Conservation (phyloP, 1,139 yeast genomes). For the Hyphopichia buzzinii region DNA sequence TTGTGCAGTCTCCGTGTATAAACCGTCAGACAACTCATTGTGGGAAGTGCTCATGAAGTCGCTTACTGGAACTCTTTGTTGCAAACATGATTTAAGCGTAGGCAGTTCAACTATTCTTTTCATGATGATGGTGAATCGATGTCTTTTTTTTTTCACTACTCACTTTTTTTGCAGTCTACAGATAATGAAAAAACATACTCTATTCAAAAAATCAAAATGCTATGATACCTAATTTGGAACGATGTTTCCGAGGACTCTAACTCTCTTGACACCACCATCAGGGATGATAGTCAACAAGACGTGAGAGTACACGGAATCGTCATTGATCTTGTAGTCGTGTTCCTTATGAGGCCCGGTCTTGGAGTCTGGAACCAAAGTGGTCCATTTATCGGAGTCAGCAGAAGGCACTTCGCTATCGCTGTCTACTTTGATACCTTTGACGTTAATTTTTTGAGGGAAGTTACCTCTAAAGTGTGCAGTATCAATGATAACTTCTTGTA, state of each 20-base stretch:
- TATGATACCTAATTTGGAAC: conserved; percentile 6
- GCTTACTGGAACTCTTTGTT: conserved; percentile 16
- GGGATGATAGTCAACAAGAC: conserved; percentile 83
- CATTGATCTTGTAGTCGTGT: conserved; percentile 50
- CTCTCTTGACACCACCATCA: conserved; percentile 92
- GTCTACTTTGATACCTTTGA: conserved; percentile 52
- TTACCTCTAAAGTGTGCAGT: conserved; percentile 94
- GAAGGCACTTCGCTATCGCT: conserved; percentile 35
- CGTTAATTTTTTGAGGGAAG: conserved; percentile 74
- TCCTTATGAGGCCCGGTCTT: conserved; percentile 81
- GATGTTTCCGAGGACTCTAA: conserved; percentile 73
- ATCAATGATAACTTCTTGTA: conserved; percentile 67
- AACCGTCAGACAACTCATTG: conserved; percentile 4
- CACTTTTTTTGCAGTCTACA: neutral
- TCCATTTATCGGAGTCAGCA: conserved; percentile 54
- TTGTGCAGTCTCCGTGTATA: conserved; percentile 13
- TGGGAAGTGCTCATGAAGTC: conserved; percentile 11
- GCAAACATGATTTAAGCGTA: conserved; percentile 8
- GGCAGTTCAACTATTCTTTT: neutral
- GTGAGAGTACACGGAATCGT: conserved; percentile 47
- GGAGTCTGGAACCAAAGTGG: conserved; percentile 57
- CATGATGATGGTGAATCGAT: neutral
- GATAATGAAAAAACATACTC: neutral
- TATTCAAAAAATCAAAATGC: neutral
- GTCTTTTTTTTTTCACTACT: neutral